Conservation (phyloP, 23 red algal genomes). For the Gracilariopsis chorda region DNA sequence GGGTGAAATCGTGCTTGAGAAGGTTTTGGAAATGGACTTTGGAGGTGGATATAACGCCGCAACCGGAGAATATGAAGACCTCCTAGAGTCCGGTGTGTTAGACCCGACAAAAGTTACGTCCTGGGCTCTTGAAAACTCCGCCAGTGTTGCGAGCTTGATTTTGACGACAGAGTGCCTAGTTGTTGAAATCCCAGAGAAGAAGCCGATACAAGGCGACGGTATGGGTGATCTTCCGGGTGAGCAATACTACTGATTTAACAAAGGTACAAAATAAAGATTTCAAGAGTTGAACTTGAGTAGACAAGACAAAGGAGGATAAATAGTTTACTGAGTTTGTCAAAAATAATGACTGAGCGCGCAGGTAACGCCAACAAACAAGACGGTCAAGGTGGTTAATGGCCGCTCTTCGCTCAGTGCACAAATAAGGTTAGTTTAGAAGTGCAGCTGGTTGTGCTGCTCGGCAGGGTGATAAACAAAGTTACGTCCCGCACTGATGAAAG, state of each 20-base stretch:
- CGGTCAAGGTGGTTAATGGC: background rate
- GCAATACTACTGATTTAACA: constrained; percentile 47
- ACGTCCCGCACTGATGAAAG: constrained; percentile 2
- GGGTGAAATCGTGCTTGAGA: constrained; percentile 86
- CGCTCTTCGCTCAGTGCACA: background rate
- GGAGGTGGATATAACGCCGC: constrained; percentile 87
- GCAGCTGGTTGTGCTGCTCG: background rate
- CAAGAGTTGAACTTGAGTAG: no score
- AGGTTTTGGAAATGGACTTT: constrained; percentile 77
- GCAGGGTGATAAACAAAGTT: constrained; percentile 13
- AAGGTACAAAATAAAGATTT: background rate
- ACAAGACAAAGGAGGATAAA: background rate
- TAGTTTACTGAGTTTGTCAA: constrained; percentile 29
- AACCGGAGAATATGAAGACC: constrained; percentile 82
- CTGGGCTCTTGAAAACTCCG: constrained; percentile 87
- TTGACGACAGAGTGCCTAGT: constrained; percentile 98
- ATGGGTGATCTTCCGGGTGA: constrained; percentile 92
- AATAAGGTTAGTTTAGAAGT: background rate
- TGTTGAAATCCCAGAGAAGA: constrained; percentile 91
- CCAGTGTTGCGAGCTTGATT: constrained; percentile 88
- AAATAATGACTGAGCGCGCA: constrained; percentile 20
- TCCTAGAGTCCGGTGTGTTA: constrained; percentile 81
- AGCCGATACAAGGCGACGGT: constrained; percentile 61
- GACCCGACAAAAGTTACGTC: constrained; percentile 93
- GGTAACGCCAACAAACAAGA: background rate